Percentiles rank a stretch among this genome's conserved stretches.
Conservation (phyloP, 208 protist genomes). For the Leishmania braziliensis region DNA sequence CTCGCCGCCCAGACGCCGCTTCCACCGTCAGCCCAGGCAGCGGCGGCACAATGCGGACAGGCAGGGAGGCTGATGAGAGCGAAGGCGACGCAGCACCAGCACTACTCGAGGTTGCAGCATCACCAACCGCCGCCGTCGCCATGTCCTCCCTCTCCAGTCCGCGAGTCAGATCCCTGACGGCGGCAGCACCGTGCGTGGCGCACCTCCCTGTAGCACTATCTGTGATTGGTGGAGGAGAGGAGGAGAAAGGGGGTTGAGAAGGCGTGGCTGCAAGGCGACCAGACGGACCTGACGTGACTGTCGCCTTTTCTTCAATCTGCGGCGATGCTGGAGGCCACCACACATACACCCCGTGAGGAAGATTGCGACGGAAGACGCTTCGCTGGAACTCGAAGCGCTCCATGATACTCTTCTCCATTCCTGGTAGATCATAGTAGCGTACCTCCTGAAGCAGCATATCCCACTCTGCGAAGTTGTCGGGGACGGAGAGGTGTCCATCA, state of each 20-base stretch:
- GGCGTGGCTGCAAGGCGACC: not conserved
- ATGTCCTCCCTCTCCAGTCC: not conserved
- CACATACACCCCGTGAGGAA: constrained; percentile 68
- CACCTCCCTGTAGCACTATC: not conserved
- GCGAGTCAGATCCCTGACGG: not conserved
- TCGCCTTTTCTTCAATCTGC: not conserved
- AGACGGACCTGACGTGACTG: not conserved
- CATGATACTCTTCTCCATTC: constrained; percentile 43
- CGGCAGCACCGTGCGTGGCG: not conserved
- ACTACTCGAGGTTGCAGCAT: not conserved
- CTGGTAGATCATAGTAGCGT: constrained; percentile 44
- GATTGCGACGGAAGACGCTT: constrained; percentile 47
- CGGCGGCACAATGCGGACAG: constrained; percentile 40
- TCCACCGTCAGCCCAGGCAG: constrained; percentile 44
- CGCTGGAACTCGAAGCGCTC: constrained; percentile 68
- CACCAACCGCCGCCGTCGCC: not conserved
- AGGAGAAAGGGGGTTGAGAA: not conserved
- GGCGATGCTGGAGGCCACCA: constrained; percentile 36
- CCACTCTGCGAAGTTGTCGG: constrained; percentile 69
- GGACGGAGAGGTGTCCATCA: constrained; percentile 43
- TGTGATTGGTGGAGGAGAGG: not conserved
- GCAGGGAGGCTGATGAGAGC: not conserved
- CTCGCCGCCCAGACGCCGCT: constrained; percentile 20
- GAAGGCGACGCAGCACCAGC: not conserved
- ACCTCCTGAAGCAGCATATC: constrained; percentile 62